Percentiles rank a stretch among this genome's conserved stretches.
Conservation (phyloP, 371 early-diverging fungal genomes). For the Apophysomyces variabilis region DNA sequence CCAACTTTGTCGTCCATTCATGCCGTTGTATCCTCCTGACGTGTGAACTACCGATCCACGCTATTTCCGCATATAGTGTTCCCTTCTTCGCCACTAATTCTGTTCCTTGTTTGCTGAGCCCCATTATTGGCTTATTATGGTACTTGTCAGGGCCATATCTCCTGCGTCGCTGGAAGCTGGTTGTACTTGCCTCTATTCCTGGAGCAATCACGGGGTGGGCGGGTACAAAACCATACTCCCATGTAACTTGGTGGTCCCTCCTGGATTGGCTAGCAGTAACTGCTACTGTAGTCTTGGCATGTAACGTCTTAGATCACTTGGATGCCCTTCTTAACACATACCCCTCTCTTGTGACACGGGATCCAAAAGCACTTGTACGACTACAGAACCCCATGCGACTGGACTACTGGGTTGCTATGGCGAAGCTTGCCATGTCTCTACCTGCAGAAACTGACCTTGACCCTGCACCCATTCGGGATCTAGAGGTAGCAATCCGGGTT, state of each 20-base stretch:
- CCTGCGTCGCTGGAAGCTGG: slow-evolving; percentile 24
- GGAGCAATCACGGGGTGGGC: slow-evolving; percentile 34
- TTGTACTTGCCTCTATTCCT: slow-evolving; percentile 19
- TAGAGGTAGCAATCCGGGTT: slow-evolving; percentile 30
- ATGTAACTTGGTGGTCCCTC: slow-evolving; percentile 33
- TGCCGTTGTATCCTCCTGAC: not conserved
- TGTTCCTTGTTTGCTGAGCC: slow-evolving; percentile 9
- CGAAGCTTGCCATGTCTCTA: slow-evolving; percentile 19
- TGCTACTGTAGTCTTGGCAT: slow-evolving; percentile 39
- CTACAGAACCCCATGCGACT: slow-evolving; percentile 25
- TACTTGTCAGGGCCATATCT: slow-evolving; percentile 47
- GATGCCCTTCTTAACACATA: slow-evolving; percentile 42
- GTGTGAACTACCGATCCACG: too few species aligned
- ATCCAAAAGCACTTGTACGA: slow-evolving; percentile 18
- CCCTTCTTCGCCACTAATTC: not conserved
- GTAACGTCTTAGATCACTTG: slow-evolving; percentile 43
- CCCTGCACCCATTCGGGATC: slow-evolving; percentile 32
- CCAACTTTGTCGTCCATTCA: too few species aligned
- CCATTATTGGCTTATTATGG: slow-evolving; percentile 26
- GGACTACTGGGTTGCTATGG: slow-evolving; percentile 32
- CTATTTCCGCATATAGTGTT: not conserved
- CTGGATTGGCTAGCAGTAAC: slow-evolving; percentile 44
- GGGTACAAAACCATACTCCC: slow-evolving; percentile 15
- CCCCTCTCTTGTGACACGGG: slow-evolving; percentile 28
- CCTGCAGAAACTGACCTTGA: slow-evolving; percentile 34